Base-by-base conservation (phyloP, 768 basidiomycete species). In the Mycena metata region DNA sequence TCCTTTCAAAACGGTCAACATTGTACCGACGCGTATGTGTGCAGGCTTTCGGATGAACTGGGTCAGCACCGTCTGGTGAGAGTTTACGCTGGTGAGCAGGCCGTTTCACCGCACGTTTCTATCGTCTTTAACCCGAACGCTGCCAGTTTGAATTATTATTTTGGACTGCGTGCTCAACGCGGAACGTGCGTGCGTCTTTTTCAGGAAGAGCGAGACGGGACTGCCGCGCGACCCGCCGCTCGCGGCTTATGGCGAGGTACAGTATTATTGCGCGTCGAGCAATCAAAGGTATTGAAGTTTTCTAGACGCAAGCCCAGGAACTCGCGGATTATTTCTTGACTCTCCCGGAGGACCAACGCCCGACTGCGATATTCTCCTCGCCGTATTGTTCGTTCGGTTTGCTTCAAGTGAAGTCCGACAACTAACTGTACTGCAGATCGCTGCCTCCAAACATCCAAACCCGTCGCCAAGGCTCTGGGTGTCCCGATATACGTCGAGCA, bases 301-400 rank as follows among this genome's bases (percentile, higher is more conserved):
- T 49, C 23, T 70, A 92, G 88, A 79, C 82, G 17, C 95, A 96
- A 81, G 93, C 95, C 1, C 77, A 86, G 61, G 93, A 95, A 75
- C 80, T 95, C 23, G 91, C 89, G 2, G 80, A 82, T 17, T 87
- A 91, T 76, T 89, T 95, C 71, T 68, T 82, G 23, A 85, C 87
- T 10, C 80, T 95, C 17, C 91, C 93, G 17, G 83, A 86, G 60
- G 83, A 89, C 9, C 84, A 90, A 49, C 84, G 86, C 15, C 94
- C 94, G 1, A 94, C 91, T 2, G 90, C 87, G 7, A 92, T 95
- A 64, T 91, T 94, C 77, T 94, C 92, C 13, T 95, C 94, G 12
- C 94, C 94, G 10, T 95, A 92, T 75, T 96, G 94, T 94, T 81
- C 74, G 79, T 76, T 24, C 24, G 26, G 52, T 35, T 23, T 7